Conservation (phyloP, 2,329 filamentous ascomycete genomes). For the Pyricularia sp. region DNA sequence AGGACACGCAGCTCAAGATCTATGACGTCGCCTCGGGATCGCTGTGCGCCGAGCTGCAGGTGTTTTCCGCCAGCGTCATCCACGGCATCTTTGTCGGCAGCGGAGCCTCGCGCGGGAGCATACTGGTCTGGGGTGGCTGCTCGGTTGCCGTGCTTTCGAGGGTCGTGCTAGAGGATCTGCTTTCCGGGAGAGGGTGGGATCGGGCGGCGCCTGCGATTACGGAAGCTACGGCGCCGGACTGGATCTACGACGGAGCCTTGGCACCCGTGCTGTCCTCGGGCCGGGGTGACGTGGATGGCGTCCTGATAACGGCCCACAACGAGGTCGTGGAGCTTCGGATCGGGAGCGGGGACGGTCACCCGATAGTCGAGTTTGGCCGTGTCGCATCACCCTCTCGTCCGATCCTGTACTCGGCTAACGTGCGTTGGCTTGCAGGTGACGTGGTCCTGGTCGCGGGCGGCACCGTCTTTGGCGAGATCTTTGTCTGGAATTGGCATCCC, state of each 20-base stretch:
- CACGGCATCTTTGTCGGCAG: slow-evolving; percentile 51
- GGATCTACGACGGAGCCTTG: slow-evolving; percentile 59
- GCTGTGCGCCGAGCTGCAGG: slow-evolving; percentile 26
- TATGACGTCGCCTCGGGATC: slow-evolving; percentile 28
- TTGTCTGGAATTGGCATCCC: slow-evolving; percentile 64
- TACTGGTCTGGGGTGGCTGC: slow-evolving; percentile 60
- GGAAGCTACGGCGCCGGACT: slow-evolving; percentile 48
- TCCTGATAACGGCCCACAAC: slow-evolving; percentile 78
- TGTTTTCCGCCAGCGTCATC: slow-evolving; percentile 58
- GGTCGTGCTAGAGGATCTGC: slow-evolving; percentile 20
- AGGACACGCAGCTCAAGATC: slow-evolving; percentile 44
- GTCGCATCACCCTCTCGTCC: slow-evolving; percentile 58
- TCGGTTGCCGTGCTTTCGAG: slow-evolving; percentile 33
- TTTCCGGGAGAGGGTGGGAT: slow-evolving; percentile 9
- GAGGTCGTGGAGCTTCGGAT: slow-evolving; percentile 45
- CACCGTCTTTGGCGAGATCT: slow-evolving; percentile 87
- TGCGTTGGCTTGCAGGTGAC: slow-evolving; percentile 43
- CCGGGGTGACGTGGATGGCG: slow-evolving; percentile 24
- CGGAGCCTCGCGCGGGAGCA: slow-evolving; percentile 10
- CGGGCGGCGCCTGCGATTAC: slow-evolving; percentile 10
- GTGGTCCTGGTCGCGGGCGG: slow-evolving; percentile 69
- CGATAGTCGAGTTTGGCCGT: slow-evolving; percentile 28
- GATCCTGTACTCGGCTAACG: slow-evolving; percentile 74
- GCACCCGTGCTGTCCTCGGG: slow-evolving; percentile 26
- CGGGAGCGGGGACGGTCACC: slow-evolving; percentile 4